phyloP scores from a whole-genome alignment of 2,329 filamentous ascomycete species.

The Cladophialophora exuberans region DNA sequence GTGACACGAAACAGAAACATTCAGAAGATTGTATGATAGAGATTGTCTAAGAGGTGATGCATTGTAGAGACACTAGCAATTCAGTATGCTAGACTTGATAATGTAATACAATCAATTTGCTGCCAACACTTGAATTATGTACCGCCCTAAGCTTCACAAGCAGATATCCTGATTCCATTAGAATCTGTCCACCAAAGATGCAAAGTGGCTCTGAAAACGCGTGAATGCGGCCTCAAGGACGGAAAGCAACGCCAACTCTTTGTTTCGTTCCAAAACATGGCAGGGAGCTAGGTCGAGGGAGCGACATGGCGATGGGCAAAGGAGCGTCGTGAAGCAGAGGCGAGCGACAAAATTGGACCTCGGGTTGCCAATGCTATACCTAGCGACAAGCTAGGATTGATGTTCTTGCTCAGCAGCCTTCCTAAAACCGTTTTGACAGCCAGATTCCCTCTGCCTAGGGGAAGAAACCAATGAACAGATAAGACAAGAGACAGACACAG shows the following conservation, averaged over 20 bases:
- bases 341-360: background rate
- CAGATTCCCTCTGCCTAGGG: background rate
- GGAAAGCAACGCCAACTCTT: no score
- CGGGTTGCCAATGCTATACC: no score
- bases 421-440: background rate
- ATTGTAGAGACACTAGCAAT: constrained; percentile 16
- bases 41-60: constrained; percentile 11
- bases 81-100: constrained; percentile 18
- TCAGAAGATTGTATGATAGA: constrained; percentile 25
- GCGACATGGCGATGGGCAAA: background rate
- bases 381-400: no score
- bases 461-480: no score
- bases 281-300: background rate
- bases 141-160: no score
- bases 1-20: background rate
- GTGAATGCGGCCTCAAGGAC: background rate
- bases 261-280: no score
- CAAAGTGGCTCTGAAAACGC: background rate
- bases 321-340: background rate
- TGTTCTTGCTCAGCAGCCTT: background rate
- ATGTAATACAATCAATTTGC: constrained; percentile 8
- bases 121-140: no score
- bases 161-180: no score
- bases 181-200: background rate
- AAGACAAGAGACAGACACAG: no score